Conservation (phyloP, 169 alveolate genomes). For the Cryptosporidium ubiquitum region DNA sequence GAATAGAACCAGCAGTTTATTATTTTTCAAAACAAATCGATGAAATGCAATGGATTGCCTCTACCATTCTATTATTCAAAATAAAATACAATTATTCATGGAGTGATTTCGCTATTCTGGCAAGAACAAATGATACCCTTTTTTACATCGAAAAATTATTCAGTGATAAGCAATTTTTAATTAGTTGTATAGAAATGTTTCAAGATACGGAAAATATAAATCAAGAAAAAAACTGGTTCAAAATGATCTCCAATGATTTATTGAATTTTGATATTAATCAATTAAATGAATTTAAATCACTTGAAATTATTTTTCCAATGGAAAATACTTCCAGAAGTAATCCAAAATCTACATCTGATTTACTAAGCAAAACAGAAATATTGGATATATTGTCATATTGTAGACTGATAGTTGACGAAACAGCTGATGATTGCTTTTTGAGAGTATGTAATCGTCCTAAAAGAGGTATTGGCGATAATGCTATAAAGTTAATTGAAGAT, state of each 20-base stretch:
- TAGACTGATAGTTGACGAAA: constrained; percentile 79
- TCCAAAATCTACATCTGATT: constrained; percentile 9
- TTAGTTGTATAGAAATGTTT: constrained; percentile 15
- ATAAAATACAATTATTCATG: constrained; percentile 76
- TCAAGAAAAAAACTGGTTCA: constrained; percentile 9
- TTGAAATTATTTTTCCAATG: not conserved
- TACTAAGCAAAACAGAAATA: constrained; percentile 28
- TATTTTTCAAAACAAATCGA: constrained; percentile 75
- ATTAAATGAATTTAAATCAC: not conserved
- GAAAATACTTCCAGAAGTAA: constrained; percentile 60
- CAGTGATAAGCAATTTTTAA: constrained; percentile 74
- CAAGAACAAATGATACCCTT: constrained; percentile 79
- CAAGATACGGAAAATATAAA: constrained; percentile 18
- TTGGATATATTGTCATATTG: constrained; percentile 79
- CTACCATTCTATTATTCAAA: constrained; percentile 73
- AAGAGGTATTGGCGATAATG: constrained; percentile 78
- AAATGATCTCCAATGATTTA: constrained; percentile 26
- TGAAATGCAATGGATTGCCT: constrained; percentile 77
- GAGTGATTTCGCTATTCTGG: constrained; percentile 84
- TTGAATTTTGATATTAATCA: not conserved
- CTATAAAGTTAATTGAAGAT: constrained; percentile 72
- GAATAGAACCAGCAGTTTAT: constrained; percentile 74
- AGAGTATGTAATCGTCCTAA: constrained; percentile 82
- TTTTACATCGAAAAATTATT: constrained; percentile 75
- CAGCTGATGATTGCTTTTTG: constrained; percentile 80